Conservation (phyloP, 495 filamentous ascomycete species). For the Cenococcum geophilum region DNA sequence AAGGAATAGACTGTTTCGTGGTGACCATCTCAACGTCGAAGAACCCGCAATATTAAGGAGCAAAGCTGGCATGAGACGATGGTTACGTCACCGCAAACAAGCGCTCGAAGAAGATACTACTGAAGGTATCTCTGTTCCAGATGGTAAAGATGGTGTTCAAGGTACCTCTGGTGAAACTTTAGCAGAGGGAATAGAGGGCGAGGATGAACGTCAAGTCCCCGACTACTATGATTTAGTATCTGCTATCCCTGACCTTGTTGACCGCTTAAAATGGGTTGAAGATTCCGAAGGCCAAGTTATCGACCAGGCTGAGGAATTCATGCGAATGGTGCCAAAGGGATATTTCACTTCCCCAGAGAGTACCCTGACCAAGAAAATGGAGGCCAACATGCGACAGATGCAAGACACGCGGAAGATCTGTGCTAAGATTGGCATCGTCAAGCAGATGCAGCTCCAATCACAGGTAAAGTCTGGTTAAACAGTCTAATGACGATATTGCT, state of each 20-base stretch:
- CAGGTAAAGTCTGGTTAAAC: slow-evolving; percentile 53
- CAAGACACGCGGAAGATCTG: slow-evolving; percentile 95
- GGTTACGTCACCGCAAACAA: slow-evolving; percentile 66
- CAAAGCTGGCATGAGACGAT: slow-evolving; percentile 72
- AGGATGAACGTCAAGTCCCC: slow-evolving; percentile 70
- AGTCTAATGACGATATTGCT: slow-evolving; percentile 13
- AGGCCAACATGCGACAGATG: slow-evolving; percentile 89
- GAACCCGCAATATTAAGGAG: slow-evolving; percentile 80
- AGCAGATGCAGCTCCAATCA: slow-evolving; percentile 98
- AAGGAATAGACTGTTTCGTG: slow-evolving; percentile 75
- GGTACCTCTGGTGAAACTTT: slow-evolving; percentile 59
- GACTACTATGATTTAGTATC: slow-evolving; percentile 91
- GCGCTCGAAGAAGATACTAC: slow-evolving; percentile 41
- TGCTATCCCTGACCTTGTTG: slow-evolving; percentile 74
- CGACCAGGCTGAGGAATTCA: slow-evolving; percentile 74
- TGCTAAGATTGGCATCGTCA: slow-evolving; percentile 93
- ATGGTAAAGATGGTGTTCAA: slow-evolving; percentile 45
- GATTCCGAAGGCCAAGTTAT: slow-evolving; percentile 80
- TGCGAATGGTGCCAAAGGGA: slow-evolving; percentile 65
- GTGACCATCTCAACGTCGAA: slow-evolving; percentile 76
- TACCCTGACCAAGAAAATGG: slow-evolving; percentile 68
- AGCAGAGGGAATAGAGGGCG: slow-evolving; percentile 85
- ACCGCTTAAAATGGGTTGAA: slow-evolving; percentile 74
- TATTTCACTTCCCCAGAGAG: slow-evolving; percentile 75
- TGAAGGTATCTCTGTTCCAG: slow-evolving; percentile 42